phyloP scores from a whole-genome alignment of 306 rosid genomes.

The Cucumis sativus region DNA sequence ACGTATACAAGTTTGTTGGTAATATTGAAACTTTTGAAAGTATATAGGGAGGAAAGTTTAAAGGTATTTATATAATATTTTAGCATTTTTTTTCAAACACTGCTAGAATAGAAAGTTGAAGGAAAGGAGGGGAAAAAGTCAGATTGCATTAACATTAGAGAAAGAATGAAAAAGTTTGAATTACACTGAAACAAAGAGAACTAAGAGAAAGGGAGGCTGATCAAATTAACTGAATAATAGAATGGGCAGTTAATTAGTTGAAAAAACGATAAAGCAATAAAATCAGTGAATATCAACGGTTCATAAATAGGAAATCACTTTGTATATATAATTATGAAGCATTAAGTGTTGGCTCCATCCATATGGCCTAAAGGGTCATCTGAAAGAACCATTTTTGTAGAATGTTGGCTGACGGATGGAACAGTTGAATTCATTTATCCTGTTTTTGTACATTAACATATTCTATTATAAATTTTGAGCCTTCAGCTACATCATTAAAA shows the following conservation, averaged over 20 bases:
- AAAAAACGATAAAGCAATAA: not conserved
- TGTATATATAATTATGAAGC: too few species aligned
- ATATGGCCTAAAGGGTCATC: not conserved
- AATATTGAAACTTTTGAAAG: too few species aligned
- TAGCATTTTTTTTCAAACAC: too few species aligned
- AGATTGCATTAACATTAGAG: not conserved
- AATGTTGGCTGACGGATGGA: not conserved
- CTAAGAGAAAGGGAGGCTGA: not conserved
- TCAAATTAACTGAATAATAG: not conserved
- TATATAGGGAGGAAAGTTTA: too few species aligned
- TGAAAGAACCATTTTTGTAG: not conserved
- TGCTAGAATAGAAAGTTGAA: not conserved
- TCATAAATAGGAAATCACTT: not conserved
- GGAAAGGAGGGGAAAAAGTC: not conserved
- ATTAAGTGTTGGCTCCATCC: too few species aligned
- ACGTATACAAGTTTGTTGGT: too few species aligned
- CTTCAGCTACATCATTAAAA: not conserved
- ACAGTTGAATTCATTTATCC: not conserved
- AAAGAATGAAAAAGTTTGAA: not conserved
- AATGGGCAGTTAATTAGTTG: not conserved
- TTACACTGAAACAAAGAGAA: not conserved
- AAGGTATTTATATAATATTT: too few species aligned
- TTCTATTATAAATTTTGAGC: not conserved
- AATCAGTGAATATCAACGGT: not conserved
- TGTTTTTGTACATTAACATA: not conserved